Evolutionary conservation across 495 filamentous ascomycete species (phyloP), one percentile per base, ranked within the genome.

Genomic region (Niebla homalea): DNA sequence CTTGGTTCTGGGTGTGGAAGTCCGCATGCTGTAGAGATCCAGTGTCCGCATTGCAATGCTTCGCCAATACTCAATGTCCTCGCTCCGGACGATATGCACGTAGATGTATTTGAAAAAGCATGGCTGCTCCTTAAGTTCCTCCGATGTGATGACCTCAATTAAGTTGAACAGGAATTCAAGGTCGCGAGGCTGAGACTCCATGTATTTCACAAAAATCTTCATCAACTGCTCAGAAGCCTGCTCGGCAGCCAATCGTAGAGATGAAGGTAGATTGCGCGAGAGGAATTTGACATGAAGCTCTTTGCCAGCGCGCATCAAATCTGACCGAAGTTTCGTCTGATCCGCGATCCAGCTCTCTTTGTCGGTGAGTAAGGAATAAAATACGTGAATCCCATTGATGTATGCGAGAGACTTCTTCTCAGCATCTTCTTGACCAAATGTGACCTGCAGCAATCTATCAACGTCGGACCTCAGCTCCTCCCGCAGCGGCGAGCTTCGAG

Each of bases 141-240:
- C 84, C 0, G 78, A 73, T 3, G 89, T 94, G 48, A 94, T 75
- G 0, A 84, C 81, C 54, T 94, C 87, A 41, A 99, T 77, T 5
- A 97, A 64, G 46, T 81, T 75, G 49, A 97, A 94, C n/a, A 99
- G 72, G 46, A 86, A 79, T 53, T 96, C 90, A 26, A 94, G 63
- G 59, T 99, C 88, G 54, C 81, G 76, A 5, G 82, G 76, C 18
- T 84, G 81, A 48, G 84, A 68, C 25, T 76, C 72, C 5, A 97
- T 69, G 52, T 89, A 88, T 47, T 77, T 79, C 10, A 86, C 84
- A 57, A 94, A 83, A 36, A 95, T 83, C 10, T 76, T 73, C 80
- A 96, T 92, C 50, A 95, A 67, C 58, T 93, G 85, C 53, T 96
- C 88, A 15, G 83, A 81, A 12, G 86, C 85, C 64, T 96, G 89